Evolutionary conservation across 805 yeast genomes (phyloP), one percentile per base, ranked within the genome.

Genomic region (Metschnikowia vanudenii): DNA sequence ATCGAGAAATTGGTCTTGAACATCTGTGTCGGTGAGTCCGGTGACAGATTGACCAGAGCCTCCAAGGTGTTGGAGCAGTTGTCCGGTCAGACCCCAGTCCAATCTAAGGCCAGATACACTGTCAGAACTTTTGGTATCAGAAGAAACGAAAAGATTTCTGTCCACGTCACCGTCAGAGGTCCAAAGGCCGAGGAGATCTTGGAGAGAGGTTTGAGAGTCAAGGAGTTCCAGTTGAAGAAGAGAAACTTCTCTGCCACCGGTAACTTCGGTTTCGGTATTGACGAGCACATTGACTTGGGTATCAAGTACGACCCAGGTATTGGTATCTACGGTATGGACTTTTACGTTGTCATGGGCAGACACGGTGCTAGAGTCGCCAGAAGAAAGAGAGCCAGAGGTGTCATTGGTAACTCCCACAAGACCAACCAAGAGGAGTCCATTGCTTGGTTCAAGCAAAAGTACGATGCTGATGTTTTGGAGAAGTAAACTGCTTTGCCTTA

Each of bases 11-110:
- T 94, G 79, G 97, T 94, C 79, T 88, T 94, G 79, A 94, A 94
- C 94, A 94, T 94, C 81, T 91, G 96, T 79, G 99, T 94, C 78
- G 99, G 99, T 82, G 99, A 94, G 82, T 91, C 97, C 78, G 99
- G 99, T 84, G 99, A 94, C 80, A 88, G 98, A 86, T 89, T 94
- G 78, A 94, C 99, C 82, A 92, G 99, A 88, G 99, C 99, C 68
- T 94, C 99, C 74, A 94, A 94, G 85, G 99, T 94, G 70, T 84
- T 94, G 74, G 99, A 94, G 82, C 99, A 94, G 83, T 87, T 94
- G 69, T 92, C 98, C 65, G 99, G 99, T 91, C 99, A 94, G 82
- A 94, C 99, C 69, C 99, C 99, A 76, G 99, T 94, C 67, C 97
- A 88, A 78, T 91, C 98, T 68, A 94, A 94, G 86, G 99, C 99